Evolutionary conservation across 192 early-diverging fungal genomes (phyloP).

Genomic region (Chytriomyces hyalinus): DNA sequence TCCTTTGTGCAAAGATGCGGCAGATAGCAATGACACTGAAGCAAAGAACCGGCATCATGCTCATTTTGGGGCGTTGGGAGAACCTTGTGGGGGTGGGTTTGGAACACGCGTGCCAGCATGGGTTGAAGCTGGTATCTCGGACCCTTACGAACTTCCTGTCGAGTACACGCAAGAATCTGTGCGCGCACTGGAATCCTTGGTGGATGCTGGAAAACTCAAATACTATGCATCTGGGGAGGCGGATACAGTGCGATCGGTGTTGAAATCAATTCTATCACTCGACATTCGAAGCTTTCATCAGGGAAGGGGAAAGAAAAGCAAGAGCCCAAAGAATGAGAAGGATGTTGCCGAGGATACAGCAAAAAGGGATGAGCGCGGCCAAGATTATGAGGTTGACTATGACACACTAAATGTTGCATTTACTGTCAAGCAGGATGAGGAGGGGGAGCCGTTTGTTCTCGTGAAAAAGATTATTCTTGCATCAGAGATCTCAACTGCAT

Average conservation of each 20-base stretch:
- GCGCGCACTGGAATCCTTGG: neutral
- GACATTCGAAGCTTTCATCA: constrained; percentile 41
- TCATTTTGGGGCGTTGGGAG: neutral
- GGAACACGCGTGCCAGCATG: constrained; percentile 37
- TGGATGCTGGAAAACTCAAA: constrained; percentile 24
- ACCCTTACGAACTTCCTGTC: constrained; percentile 43
- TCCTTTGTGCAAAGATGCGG: neutral
- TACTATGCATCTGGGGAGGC: constrained; percentile 26
- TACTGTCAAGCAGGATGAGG: constrained; percentile 25
- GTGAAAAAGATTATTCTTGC: constrained; percentile 13
- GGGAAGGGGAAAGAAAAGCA: constrained; percentile 26
- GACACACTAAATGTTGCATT: constrained; percentile 34
- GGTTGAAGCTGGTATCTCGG: constrained; percentile 38
- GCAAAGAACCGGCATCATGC: neutral
- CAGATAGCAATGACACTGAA: too few species aligned
- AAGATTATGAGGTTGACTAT: constrained; percentile 36
- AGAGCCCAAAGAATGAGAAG: constrained; percentile 3
- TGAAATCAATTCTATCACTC: constrained; percentile 24
- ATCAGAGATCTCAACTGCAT: too few species aligned
- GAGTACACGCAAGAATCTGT: neutral
- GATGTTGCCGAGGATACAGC: constrained; percentile 24
- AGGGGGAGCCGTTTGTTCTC: constrained; percentile 22
- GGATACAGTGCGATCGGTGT: neutral
- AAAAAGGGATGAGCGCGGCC: constrained; percentile 26
- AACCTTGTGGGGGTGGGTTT: constrained; percentile 30